phyloP scores from a whole-genome alignment of 352 stramenopile genomes.

The Nothophytophthora sp. region DNA sequence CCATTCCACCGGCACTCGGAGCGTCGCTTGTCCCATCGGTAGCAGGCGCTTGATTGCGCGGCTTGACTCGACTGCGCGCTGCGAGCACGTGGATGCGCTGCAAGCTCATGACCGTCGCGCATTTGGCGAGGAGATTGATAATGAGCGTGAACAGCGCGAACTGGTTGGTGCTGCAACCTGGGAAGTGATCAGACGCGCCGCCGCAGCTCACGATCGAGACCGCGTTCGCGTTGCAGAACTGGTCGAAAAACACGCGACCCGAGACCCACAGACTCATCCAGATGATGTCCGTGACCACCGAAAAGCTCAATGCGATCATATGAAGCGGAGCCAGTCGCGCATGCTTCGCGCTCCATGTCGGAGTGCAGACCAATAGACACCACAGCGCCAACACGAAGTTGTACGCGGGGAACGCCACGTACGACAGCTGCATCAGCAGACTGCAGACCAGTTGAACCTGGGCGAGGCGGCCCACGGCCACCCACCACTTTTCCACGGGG shows the following conservation, averaged over 20 bases:
- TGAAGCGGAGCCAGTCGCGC: conserved; percentile 51
- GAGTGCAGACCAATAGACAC: conserved; percentile 58
- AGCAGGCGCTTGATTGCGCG: conserved; percentile 10
- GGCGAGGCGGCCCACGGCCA: conserved; percentile 34
- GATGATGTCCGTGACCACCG: conserved; percentile 67
- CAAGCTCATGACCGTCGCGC: conserved; percentile 38
- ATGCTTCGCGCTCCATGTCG: conserved; percentile 51
- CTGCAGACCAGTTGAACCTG: conserved; percentile 54
- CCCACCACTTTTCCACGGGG: conserved; percentile 46
- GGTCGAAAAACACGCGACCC: conserved; percentile 71
- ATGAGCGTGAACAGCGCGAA: conserved; percentile 69
- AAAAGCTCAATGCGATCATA: conserved; percentile 47
- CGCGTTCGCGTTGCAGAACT: conserved; percentile 58
- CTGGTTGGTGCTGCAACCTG: conserved; percentile 71
- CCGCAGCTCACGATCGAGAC: conserved; percentile 75
- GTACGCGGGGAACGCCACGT: conserved; percentile 80
- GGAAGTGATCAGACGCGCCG: conserved; percentile 56
- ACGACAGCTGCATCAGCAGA: conserved; percentile 79
- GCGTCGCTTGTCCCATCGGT: conserved; percentile 3
- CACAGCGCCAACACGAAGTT: conserved; percentile 80
- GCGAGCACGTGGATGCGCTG: conserved; percentile 45
- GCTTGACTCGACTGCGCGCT: conserved; percentile 12
- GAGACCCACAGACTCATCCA: conserved; percentile 81
- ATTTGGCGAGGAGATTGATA: conserved; percentile 58
- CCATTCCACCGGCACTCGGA: conserved; percentile 1